Evolutionary conservation across 495 filamentous ascomycete genomes (phyloP), one percentile per base, ranked within the genome.

Genomic region (Penicillium simplicissimum): DNA sequence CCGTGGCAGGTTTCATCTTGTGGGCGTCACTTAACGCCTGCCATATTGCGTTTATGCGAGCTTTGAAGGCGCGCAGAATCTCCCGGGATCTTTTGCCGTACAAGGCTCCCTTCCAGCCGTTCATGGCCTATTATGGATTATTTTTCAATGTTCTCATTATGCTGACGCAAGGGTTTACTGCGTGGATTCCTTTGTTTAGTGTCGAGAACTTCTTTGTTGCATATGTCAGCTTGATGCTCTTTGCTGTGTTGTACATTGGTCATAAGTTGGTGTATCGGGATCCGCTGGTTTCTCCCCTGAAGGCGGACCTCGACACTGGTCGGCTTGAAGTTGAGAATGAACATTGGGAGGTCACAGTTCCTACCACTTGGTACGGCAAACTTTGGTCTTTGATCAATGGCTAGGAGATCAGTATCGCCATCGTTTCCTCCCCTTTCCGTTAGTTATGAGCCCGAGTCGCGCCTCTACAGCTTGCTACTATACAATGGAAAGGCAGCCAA

Each of bases 111-210:
- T 68, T 78, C 34, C 82, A 85, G 65, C 82, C 83, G 3, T 86
- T 72, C 63, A 69, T 77, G 17, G 72, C 80, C 7, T 81, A 71
- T 63, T 79, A 78, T 62, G 85, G 84, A 5, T 71, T 88, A 14
- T 76, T 81, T 60, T 85, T 86, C 73, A 83, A 77, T 71, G 59
- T 81, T n/a, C 68, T 88, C 38, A 83, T 88, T 60, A 76, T 81
- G 35, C 55, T 88, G 7, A 86, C 84, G 0, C 84, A 87, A 67
- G 85, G 85, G 2, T 88, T 88, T 65, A 85, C 80, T 0, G 74
- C 77, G 3, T 89, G 86, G 70, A 82, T 88, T 33, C 79, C 79
- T 7, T 45, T 35, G 11, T 88, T 85, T 81, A 71, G 67, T 57
- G 75, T 74, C 3, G 73, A 71, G 60, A 68, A 69, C 48, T 85